These are phyloP conservation scores for Eucalyptus marginata DNA, from an alignment of 345 rosid species.

Conservation along the genomic window DNA sequence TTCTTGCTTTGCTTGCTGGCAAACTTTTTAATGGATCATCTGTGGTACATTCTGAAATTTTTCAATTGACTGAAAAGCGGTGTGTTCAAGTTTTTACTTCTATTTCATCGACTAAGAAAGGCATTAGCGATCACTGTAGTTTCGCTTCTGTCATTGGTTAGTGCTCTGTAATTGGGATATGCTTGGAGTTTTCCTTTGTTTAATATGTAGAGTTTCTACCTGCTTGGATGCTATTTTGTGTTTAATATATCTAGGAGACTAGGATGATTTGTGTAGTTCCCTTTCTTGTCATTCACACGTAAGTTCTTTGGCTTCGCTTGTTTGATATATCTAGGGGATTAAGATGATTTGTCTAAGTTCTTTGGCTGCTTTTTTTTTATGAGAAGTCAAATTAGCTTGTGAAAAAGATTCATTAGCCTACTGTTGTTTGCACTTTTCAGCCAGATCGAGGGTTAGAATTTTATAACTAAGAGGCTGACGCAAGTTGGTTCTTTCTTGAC, in stretches of 20 bases:
- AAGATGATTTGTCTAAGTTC: background rate
- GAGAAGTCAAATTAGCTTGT: background rate
- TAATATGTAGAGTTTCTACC: background rate
- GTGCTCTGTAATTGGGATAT: background rate
- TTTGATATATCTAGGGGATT: background rate
- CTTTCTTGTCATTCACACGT: background rate
- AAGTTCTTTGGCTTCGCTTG: background rate
- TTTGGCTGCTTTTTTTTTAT: background rate
- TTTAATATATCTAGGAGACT: background rate
- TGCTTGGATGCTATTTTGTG: background rate
- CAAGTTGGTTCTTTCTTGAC: background rate
- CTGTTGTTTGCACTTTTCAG: background rate
- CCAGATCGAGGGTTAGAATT: background rate
- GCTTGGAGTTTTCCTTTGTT: background rate
- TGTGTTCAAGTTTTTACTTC: background rate
- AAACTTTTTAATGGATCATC: background rate
- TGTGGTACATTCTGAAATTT: background rate
- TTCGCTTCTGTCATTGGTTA: background rate
- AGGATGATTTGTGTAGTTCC: background rate
- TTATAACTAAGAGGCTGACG: background rate
- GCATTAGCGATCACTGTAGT: background rate
- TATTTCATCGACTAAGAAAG: background rate
- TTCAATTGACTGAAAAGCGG: background rate
- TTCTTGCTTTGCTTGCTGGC: background rate
- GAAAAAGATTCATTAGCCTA: background rate